Evolutionary conservation across 1,284 basidiomycete genomes (phyloP).

Genomic region (Pseudozyma tsukubaensis): DNA sequence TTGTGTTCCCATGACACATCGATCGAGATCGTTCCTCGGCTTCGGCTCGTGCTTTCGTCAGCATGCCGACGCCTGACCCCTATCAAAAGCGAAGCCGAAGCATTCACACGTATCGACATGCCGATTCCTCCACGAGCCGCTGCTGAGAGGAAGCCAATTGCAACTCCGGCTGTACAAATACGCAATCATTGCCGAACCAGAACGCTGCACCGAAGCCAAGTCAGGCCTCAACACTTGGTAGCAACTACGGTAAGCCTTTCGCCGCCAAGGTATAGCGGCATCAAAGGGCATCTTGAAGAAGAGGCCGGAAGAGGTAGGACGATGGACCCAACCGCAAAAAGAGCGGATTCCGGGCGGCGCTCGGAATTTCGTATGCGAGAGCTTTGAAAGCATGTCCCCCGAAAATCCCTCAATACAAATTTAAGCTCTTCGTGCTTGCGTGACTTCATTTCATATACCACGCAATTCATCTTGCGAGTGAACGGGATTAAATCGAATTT

Average conservation of each 20-base stretch:
- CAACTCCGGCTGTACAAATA: constrained; percentile 14
- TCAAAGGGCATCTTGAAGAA: too few species aligned
- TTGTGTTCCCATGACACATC: not conserved
- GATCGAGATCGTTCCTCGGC: not conserved
- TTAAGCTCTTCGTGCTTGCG: constrained; percentile 21
- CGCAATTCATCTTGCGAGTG: not conserved
- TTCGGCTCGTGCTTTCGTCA: too few species aligned
- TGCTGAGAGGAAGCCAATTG: not conserved
- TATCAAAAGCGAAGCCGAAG: not conserved
- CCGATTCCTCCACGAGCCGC: not conserved
- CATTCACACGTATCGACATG: too few species aligned
- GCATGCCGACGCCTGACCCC: too few species aligned
- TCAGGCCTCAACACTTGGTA: not conserved
- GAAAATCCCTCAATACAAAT: constrained; percentile 25
- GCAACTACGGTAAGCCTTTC: too few species aligned
- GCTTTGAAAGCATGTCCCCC: constrained; percentile 15
- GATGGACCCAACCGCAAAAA: too few species aligned
- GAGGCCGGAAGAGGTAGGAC: too few species aligned
- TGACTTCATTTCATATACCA: not conserved
- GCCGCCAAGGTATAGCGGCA: too few species aligned
- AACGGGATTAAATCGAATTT: too few species aligned
- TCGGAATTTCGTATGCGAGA: constrained; percentile 7
- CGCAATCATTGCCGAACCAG: not conserved
- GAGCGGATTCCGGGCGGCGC: constrained; percentile 2
- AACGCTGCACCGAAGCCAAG: not conserved